These are phyloP conservation scores for Forsythia viridissima DNA, from an alignment of 257 asterid genomes.

Conservation along the genomic window DNA sequence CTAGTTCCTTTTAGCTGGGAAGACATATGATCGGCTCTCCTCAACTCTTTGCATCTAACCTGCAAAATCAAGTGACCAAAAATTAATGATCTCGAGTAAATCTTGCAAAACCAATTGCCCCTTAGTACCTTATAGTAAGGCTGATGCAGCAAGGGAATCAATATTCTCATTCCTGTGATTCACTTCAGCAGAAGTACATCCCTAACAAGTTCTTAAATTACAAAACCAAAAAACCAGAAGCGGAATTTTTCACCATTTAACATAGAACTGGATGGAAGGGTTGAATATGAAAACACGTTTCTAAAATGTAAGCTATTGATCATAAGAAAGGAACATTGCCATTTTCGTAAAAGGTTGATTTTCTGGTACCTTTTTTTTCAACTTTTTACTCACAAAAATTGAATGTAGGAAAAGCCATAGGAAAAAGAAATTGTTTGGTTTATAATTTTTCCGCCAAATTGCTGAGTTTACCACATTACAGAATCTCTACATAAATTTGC, in stretches of 20 bases:
- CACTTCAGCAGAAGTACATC: background rate
- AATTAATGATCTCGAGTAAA: slow-evolving; percentile 11
- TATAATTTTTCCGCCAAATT: background rate
- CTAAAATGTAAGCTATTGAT: background rate
- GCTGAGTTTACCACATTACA: background rate
- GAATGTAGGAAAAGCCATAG: background rate
- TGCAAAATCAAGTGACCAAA: slow-evolving; percentile 36
- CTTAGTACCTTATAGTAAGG: background rate
- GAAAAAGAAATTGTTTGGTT: background rate
- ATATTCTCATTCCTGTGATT: background rate
- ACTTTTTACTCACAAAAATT: slow-evolving; percentile 4
- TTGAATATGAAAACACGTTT: background rate
- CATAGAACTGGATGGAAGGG: background rate
- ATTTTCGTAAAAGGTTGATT: background rate
- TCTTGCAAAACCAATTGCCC: background rate
- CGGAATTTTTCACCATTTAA: background rate
- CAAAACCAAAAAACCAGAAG: background rate
- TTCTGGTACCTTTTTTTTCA: background rate
- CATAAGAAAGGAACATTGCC: background rate
- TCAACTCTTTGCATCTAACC: slow-evolving; percentile 88
- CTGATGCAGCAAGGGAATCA: background rate
- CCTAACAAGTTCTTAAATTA: background rate
- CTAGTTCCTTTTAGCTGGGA: slow-evolving; percentile 44
- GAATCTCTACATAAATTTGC: background rate
- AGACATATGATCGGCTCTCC: slow-evolving; percentile 55